Evolutionary conservation across 2,329 filamentous ascomycete species (phyloP).

Genomic region (Aspergillus novoparasiticus): DNA sequence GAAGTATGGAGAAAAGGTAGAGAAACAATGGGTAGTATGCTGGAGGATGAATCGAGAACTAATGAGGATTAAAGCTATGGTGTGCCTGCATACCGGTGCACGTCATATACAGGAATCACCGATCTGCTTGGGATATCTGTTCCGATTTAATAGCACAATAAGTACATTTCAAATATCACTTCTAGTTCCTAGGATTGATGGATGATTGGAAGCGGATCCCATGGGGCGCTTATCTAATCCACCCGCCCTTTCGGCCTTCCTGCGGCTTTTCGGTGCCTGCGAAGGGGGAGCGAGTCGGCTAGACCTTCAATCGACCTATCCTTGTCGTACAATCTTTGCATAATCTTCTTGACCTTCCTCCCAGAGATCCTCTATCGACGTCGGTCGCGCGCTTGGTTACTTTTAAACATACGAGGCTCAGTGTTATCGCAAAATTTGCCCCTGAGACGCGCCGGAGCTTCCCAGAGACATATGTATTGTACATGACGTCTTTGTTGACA

Average conservation of each 20-base stretch:
- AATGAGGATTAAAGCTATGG: not conserved
- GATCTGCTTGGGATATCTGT: not conserved
- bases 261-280: conserved; percentile 16
- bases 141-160: not conserved
- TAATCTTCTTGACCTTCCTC: not conserved
- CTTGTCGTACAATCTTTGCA: conserved; percentile 6
- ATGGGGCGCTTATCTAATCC: conserved; percentile 32
- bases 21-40: not conserved
- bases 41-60: not conserved
- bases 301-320: conserved; percentile 7
- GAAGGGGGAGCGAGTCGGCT: conserved; percentile 15
- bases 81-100: conserved; percentile 8
- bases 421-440: conserved; percentile 13
- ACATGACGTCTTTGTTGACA: conserved; percentile 44
- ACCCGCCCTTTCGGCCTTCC: conserved; percentile 24
- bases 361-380: not conserved
- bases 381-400: conserved; percentile 6
- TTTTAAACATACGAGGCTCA: conserved; percentile 2
- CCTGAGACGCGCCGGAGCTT: conserved; percentile 20
- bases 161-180: not conserved
- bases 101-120: not conserved
- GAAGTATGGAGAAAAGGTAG: not conserved
- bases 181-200: not conserved
- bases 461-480: conserved; percentile 30
- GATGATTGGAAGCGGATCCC: conserved; percentile 7